Evolutionary conservation across 805 yeast genomes (phyloP), one percentile per base, ranked within the genome.

Genomic region (Starmerella davenportii): DNA sequence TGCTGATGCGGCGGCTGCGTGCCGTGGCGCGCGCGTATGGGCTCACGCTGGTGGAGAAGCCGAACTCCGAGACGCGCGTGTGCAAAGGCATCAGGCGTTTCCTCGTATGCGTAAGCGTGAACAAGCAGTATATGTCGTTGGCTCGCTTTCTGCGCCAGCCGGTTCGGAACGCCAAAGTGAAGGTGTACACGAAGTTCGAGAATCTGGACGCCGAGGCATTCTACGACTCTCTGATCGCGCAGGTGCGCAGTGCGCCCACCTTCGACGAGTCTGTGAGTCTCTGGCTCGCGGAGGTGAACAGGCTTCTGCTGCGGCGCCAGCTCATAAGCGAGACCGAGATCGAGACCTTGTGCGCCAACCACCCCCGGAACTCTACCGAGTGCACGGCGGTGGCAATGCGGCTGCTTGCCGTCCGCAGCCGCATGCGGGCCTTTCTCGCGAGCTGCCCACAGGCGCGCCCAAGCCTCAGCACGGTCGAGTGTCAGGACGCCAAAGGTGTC

Each of bases 251-350:
- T 11, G 25, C 25, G 7, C 25, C 25, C 11, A 23, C 25, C 11
- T 7, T 11, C 25, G 25, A 23, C 7, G 25, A 23, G 11, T 7
- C 25, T 7, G 25, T 23, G 7, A 11, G 7, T 7, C 9, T 7
- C 7, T 23, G 25, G 25, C 25, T 23, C 11, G 48, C 79, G 80
- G 18, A 65, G 65, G 47, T 75, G 70, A 56, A n/a, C 85, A 77
- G 39, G 55, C 40, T 3, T 43, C 4, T 20, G 5, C 2, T 45
- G 45, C 13, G 43, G 29, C 7, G 57, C 58, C 41, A 56, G 54
- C 25, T 23, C 9, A 23, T 23, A 7, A 23, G 9, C 25, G 25
- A 23, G 25, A 7, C 25, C 11, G 25, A 23, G 11, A 23, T 23
- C 25, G 11, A 11, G 7, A 11, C 25, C 7, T 23, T 23, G 25